Percentiles rank a stretch among this genome's conserved stretches.
phyloP scores from a whole-genome alignment of 352 stramenopile genomes.

The Phytophthora rubi region DNA sequence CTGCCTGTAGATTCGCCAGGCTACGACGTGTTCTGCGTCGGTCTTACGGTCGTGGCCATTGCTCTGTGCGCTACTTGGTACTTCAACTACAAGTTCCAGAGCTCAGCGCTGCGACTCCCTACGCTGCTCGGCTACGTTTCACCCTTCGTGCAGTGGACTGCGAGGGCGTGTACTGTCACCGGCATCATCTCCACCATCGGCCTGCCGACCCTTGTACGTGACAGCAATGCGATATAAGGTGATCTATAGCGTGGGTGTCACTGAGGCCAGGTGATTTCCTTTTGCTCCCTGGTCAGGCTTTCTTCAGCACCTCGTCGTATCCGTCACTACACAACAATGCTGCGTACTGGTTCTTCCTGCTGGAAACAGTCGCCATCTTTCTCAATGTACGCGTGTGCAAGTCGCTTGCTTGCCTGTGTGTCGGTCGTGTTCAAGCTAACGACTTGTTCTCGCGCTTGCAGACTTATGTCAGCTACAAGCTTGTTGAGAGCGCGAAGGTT shows the following conservation, averaged over 20 bases:
- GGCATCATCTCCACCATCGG: slow-evolving; percentile 56
- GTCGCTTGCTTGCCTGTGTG: background rate
- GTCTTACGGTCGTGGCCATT: slow-evolving; percentile 44
- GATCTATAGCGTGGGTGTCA: background rate
- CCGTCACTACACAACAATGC: slow-evolving; percentile 61
- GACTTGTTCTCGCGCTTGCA: slow-evolving; percentile 2
- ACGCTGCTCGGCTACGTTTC: slow-evolving; percentile 44
- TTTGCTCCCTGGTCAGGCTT: slow-evolving; percentile 35
- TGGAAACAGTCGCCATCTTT: slow-evolving; percentile 63
- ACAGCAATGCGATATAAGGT: background rate
- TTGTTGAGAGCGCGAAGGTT: slow-evolving; percentile 27
- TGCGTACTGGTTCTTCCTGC: slow-evolving; percentile 74
- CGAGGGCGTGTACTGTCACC: slow-evolving; percentile 26
- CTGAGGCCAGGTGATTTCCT: background rate
- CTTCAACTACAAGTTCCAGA: slow-evolving; percentile 71
- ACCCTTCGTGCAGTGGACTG: slow-evolving; percentile 26
- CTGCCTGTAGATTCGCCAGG: slow-evolving; percentile 45
- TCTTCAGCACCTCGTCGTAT: slow-evolving; percentile 69
- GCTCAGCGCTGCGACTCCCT: slow-evolving; percentile 36
- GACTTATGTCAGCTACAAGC: slow-evolving; percentile 42
- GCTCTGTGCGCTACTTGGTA: slow-evolving; percentile 48
- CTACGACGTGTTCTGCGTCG: slow-evolving; percentile 63
- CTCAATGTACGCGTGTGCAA: slow-evolving; percentile 49
- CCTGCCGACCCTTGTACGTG: slow-evolving; percentile 58
- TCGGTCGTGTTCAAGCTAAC: background rate